Evolutionary conservation across 2,329 filamentous ascomycete species (phyloP), one percentile per base, ranked within the genome.

Genomic region (Ilyonectria destructans): DNA sequence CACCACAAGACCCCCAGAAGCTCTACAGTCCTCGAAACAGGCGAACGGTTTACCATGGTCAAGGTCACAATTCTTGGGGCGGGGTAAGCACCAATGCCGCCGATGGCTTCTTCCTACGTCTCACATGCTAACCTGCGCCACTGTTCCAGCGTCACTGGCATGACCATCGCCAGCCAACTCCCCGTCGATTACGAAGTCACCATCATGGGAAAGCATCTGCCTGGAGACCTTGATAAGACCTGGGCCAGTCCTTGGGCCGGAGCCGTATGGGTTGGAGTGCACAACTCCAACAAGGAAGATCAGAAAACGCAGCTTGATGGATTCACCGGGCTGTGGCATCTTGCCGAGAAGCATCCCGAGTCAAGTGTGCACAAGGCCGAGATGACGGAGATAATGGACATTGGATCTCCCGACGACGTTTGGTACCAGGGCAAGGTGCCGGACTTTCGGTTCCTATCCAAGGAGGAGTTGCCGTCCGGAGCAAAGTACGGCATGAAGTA

Each of bases 241-340:
- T 64, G 8, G 35, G 48, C 62, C 29, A 65, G 48, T 10, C 56
- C 33, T n/a, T 65, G 57, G 56, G 65, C 65, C 3, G 60, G 60
- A 9, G 65, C 65, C 19, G 31, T 51, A 19, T 68, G 59, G 55
- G 35, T 68, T n/a, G 65, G 65, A 6, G 40, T 60, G 10, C 46
- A 40, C 21, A 21, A 58, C 17, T 64, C 62, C 21, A 51, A 43
- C 21, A 45, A 45, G 9, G 17, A 33, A 12, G 62, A 65, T 9
- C 65, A 68, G 46, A 64, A 68, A 48, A 23, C 65, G 37, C 65
- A 68, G 51, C 61, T 64, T 2, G 65, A 66, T 2, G 45, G 54
- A 1, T 64, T 58, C 45, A 54, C 55, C 5, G 62, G 62, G 13
- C 46, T 64, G 1, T 64, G 62, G 62, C 58, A 35, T 17, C 15